Conservation (phyloP, 345 rosid species). For the Rhizophora apiculata region DNA sequence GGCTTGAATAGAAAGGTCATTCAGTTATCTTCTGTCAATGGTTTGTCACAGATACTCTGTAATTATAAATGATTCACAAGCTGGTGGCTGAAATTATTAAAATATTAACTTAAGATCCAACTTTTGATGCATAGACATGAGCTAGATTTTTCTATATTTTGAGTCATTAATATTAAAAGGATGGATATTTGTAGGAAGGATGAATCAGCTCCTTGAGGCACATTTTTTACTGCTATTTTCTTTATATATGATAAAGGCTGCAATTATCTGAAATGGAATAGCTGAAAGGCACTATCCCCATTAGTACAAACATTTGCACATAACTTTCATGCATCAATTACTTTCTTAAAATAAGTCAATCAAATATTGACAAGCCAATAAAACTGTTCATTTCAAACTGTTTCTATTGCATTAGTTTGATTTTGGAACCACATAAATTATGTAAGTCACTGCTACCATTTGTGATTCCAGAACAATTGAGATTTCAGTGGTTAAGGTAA, state of each 20-base stretch:
- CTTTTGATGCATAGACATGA: not conserved
- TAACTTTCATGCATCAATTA: not conserved
- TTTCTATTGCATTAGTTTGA: not conserved
- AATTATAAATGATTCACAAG: not conserved
- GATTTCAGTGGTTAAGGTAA: not conserved
- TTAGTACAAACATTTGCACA: not conserved
- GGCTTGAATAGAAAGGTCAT: not conserved
- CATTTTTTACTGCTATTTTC: not conserved
- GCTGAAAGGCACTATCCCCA: not conserved
- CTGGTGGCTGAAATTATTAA: too few species aligned
- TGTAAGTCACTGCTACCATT: not conserved
- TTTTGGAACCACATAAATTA: not conserved
- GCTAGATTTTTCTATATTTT: not conserved
- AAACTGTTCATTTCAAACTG: not conserved
- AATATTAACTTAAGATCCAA: too few species aligned
- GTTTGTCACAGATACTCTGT: not conserved
- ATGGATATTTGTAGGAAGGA: not conserved
- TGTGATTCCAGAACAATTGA: not conserved
- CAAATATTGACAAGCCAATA: not conserved
- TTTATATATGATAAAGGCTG: not conserved
- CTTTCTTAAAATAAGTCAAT: too few species aligned
- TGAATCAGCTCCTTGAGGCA: not conserved
- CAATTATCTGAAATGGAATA: not conserved
- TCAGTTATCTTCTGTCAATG: conserved; percentile 5
- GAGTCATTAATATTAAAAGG: not conserved